Percentiles rank a stretch among this genome's conserved stretches.
Evolutionary conservation across 768 basidiomycete species (phyloP).

Genomic region (Termitomyces sp.): DNA sequence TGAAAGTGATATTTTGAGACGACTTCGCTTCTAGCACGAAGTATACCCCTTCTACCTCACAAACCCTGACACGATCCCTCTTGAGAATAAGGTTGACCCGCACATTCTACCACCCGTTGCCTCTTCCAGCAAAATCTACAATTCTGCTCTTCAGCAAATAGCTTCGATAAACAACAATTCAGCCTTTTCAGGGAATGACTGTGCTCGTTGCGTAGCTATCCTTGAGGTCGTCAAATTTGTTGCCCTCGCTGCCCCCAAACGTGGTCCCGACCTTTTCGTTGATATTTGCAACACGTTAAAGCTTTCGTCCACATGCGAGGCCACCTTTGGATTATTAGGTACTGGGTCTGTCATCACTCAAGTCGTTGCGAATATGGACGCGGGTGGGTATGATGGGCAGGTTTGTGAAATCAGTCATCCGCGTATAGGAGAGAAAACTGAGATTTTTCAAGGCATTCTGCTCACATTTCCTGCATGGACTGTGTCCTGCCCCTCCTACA

Average conservation of each 20-base stretch:
- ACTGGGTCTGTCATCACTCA: slow-evolving; percentile 66
- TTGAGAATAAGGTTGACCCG: slow-evolving; percentile 57
- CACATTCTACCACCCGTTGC: slow-evolving; percentile 62
- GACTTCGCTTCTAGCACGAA: slow-evolving; percentile 40
- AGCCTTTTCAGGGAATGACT: slow-evolving; percentile 48
- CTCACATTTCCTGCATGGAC: slow-evolving; percentile 46
- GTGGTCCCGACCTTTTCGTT: slow-evolving; percentile 55
- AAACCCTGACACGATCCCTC: slow-evolving; percentile 55
- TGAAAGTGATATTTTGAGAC: background rate
- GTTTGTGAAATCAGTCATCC: slow-evolving; percentile 27
- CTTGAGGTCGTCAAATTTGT: slow-evolving; percentile 66
- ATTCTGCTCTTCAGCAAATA: slow-evolving; percentile 54
- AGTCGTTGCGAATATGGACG: slow-evolving; percentile 67
- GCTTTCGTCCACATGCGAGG: slow-evolving; percentile 47
- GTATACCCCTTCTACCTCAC: slow-evolving; percentile 62
- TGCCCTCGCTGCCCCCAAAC: slow-evolving; percentile 56
- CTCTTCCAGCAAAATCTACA: slow-evolving; percentile 40
- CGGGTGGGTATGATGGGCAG: slow-evolving; percentile 72
- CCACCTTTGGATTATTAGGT: slow-evolving; percentile 40
- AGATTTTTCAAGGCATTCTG: slow-evolving; percentile 44
- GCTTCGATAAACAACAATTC: slow-evolving; percentile 52
- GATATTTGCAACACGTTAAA: slow-evolving; percentile 59
- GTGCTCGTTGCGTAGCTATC: slow-evolving; percentile 56
- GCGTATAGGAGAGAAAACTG: background rate
- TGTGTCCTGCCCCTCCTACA: slow-evolving; percentile 57